Percentiles rank a stretch among this genome's conserved stretches.
Evolutionary conservation across 371 early-diverging fungal genomes (phyloP).

Genomic region (Cladochytrium tenue): DNA sequence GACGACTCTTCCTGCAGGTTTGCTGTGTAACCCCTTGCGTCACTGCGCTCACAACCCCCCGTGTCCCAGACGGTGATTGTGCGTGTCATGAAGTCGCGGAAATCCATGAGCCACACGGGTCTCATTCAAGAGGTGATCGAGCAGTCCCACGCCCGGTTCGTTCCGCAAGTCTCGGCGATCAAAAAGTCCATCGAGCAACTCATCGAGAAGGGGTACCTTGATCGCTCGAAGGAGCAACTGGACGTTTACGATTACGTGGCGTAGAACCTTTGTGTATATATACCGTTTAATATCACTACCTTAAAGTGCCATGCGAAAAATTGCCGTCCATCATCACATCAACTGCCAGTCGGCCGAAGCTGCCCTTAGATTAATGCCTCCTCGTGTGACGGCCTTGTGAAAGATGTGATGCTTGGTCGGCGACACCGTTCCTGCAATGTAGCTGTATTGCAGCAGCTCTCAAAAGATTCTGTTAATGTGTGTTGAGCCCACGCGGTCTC

Average conservation of each 20-base stretch:
- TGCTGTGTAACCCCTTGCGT: not conserved
- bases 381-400: too few relatives aligned
- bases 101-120: conserved; percentile 66
- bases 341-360: too few relatives aligned
- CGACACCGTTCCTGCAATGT: too few relatives aligned
- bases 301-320: too few relatives aligned
- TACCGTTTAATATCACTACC: too few relatives aligned
- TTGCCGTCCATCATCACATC: too few relatives aligned
- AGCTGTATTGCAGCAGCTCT: too few relatives aligned
- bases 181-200: conserved; percentile 86
- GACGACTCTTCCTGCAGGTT: conserved; percentile 75
- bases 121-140: conserved; percentile 80
- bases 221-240: conserved; percentile 59
- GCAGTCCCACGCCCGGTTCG: conserved; percentile 71
- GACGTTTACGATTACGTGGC: conserved; percentile 83
- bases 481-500: too few relatives aligned
- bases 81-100: conserved; percentile 80
- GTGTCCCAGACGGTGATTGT: conserved; percentile 74
- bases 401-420: too few relatives aligned
- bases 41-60: not conserved
- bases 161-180: conserved; percentile 75
- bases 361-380: too few relatives aligned
- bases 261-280: too few relatives aligned
- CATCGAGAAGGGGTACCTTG: conserved; percentile 86
- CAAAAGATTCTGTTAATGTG: too few relatives aligned